These are phyloP conservation scores for Solanum verrucosum DNA, from an alignment of 257 asterid genomes.

Conservation along the genomic window DNA sequence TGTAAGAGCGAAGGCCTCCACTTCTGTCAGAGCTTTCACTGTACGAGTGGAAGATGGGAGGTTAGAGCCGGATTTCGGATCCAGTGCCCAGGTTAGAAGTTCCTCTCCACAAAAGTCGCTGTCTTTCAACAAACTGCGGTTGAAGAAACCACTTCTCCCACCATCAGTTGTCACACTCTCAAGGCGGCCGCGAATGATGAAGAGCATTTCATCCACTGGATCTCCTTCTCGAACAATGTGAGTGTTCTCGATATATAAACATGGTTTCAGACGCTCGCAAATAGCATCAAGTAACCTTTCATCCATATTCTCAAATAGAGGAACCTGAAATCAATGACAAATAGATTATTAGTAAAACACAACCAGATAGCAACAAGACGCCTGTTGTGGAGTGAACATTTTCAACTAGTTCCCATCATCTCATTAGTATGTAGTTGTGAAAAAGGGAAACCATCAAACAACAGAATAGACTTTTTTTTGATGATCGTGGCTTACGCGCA, in stretches of 20 bases:
- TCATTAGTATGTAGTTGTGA: neutral
- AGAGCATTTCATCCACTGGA: conserved; percentile 96
- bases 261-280: conserved; percentile 88
- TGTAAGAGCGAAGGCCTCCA: conserved; percentile 82
- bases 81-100: conserved; percentile 96
- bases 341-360: neutral
- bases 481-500: neutral
- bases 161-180: conserved; percentile 99
- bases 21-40: conserved; percentile 73
- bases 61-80: conserved; percentile 82
- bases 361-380: neutral
- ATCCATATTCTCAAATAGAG: conserved; percentile 91
- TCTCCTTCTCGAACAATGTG: conserved; percentile 98
- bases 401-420: neutral
- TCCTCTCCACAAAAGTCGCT: conserved; percentile 98
- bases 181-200: conserved; percentile 92
- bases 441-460: neutral
- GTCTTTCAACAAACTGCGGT: conserved; percentile 75
- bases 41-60: conserved; percentile 95
- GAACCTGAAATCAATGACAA: conserved; percentile 50
- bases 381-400: neutral
- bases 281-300: conserved; percentile 96
- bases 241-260: conserved; percentile 69
- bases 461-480: neutral
- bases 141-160: conserved; percentile 94